A percentile compares a stretch with the other conserved stretches of the same genome.
Evolutionary conservation across 2,329 filamentous ascomycete species (phyloP).

Genomic region (Gremmenia infestans): DNA sequence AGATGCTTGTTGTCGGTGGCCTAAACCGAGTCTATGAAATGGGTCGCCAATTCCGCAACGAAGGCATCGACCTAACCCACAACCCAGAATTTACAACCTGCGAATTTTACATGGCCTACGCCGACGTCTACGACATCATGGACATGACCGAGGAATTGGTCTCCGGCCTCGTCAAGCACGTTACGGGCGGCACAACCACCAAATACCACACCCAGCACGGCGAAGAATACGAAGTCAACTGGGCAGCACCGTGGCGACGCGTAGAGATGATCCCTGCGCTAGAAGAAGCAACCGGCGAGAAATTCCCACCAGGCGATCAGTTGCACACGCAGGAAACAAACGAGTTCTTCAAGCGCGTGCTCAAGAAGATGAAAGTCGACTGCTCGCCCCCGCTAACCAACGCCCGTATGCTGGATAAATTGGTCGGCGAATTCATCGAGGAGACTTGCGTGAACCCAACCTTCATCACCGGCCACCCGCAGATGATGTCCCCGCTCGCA

Average conservation of each 20-base stretch:
- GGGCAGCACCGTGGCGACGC: slow-evolving; percentile 88
- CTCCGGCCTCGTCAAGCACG: slow-evolving; percentile 78
- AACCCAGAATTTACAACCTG: slow-evolving; percentile 98
- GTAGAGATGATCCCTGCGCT: slow-evolving; percentile 95
- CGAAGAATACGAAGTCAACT: slow-evolving; percentile 88
- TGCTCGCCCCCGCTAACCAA: slow-evolving; percentile 90
- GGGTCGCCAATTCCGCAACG: slow-evolving; percentile 92
- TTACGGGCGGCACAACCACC: slow-evolving; percentile 82
- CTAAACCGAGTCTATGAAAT: slow-evolving; percentile 94
- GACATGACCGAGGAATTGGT: slow-evolving; percentile 89
- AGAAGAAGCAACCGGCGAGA: slow-evolving; percentile 85
- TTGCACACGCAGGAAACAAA: slow-evolving; percentile 85
- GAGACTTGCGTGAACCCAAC: slow-evolving; percentile 90
- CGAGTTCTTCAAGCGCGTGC: slow-evolving; percentile 75
- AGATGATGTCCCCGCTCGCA: slow-evolving; percentile 92
- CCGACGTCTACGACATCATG: slow-evolving; percentile 88
- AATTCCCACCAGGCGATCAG: slow-evolving; percentile 84
- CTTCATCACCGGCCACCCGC: slow-evolving; percentile 79
- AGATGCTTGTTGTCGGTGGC: slow-evolving; percentile 91
- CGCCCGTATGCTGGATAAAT: slow-evolving; percentile 91
- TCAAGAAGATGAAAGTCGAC: slow-evolving; percentile 87
- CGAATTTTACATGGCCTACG: slow-evolving; percentile 95
- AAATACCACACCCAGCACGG: slow-evolving; percentile 82
- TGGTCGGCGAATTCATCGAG: slow-evolving; percentile 92
- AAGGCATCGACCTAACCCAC: slow-evolving; percentile 86